Percentiles rank a stretch among this genome's conserved stretches.
phyloP scores from a whole-genome alignment of 2,329 filamentous ascomycete species.

The Fusarium xylarioides region DNA sequence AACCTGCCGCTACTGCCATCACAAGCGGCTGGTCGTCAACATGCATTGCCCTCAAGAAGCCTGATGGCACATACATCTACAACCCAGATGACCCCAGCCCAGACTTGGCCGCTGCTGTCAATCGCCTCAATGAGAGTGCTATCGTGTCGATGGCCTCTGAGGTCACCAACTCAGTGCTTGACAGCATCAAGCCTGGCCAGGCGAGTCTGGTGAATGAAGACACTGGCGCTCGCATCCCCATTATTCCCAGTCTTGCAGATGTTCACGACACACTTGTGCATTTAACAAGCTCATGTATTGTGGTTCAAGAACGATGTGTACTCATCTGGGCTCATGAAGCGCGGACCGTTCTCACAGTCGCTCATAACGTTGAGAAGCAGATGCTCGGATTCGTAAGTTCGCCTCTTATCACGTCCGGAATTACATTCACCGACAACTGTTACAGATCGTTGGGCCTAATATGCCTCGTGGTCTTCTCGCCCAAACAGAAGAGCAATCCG shows the following conservation, averaged over 20 bases:
- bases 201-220: constrained; percentile 28
- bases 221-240: constrained; percentile 38
- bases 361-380: constrained; percentile 41
- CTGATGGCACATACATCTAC: constrained; percentile 32
- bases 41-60: constrained; percentile 38
- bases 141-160: constrained; percentile 41
- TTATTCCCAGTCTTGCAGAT: constrained; percentile 29
- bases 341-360: constrained; percentile 34
- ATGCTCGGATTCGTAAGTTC: constrained; percentile 37
- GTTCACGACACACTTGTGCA: constrained; percentile 26
- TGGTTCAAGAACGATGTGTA: constrained; percentile 34
- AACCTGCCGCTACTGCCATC: constrained; percentile 30
- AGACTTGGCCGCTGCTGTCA: constrained; percentile 30
- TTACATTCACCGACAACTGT: too few species aligned
- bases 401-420: too few species aligned
- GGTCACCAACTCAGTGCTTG: constrained; percentile 31
- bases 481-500: constrained; percentile 36
- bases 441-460: constrained; percentile 36
- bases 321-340: constrained; percentile 40
- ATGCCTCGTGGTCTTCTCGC: constrained; percentile 37
- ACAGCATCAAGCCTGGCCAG: constrained; percentile 34
- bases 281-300: constrained; percentile 35
- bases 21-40: constrained; percentile 40
- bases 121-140: constrained; percentile 31
- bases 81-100: constrained; percentile 38